Conservation (phyloP, 192 early-diverging fungal species). For the Cladochytrium replicatum region DNA sequence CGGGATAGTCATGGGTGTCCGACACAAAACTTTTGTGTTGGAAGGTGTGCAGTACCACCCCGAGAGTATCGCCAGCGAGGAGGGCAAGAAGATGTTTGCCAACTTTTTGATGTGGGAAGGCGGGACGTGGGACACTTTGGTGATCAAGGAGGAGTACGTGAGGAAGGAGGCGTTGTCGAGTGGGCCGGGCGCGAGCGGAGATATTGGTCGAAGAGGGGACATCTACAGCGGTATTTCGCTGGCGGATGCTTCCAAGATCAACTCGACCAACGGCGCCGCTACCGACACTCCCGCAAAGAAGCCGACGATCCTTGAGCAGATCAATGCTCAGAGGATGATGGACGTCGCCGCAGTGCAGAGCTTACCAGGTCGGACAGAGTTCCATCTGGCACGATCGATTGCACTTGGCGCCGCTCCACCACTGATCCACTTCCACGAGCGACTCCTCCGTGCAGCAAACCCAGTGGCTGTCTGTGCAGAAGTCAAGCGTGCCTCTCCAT, state of each 20-base stretch:
- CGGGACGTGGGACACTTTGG: constrained; percentile 69
- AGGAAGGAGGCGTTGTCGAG: neutral
- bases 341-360: constrained; percentile 67
- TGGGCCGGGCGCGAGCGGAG: neutral
- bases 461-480: constrained; percentile 85
- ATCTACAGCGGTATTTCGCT: constrained; percentile 27
- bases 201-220: constrained; percentile 1
- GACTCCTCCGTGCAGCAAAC: constrained; percentile 47
- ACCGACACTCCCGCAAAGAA: neutral
- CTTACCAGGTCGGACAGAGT: constrained; percentile 59
- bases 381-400: constrained; percentile 59
- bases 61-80: constrained; percentile 90
- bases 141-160: constrained; percentile 6
- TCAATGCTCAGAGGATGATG: constrained; percentile 64
- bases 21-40: constrained; percentile 79
- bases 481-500: constrained; percentile 94
- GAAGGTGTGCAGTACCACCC: constrained; percentile 99
- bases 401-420: constrained; percentile 63
- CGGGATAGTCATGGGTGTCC: constrained; percentile 90
- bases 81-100: constrained; percentile 74
- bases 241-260: constrained; percentile 36
- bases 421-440: constrained; percentile 66
- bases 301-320: constrained; percentile 62
- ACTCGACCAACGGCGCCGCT: constrained; percentile 31
- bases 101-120: constrained; percentile 86